These are phyloP conservation scores for Bonia amplexicaulis DNA, from an alignment of 176 grass and related monocot species.

Conservation along the genomic window DNA sequence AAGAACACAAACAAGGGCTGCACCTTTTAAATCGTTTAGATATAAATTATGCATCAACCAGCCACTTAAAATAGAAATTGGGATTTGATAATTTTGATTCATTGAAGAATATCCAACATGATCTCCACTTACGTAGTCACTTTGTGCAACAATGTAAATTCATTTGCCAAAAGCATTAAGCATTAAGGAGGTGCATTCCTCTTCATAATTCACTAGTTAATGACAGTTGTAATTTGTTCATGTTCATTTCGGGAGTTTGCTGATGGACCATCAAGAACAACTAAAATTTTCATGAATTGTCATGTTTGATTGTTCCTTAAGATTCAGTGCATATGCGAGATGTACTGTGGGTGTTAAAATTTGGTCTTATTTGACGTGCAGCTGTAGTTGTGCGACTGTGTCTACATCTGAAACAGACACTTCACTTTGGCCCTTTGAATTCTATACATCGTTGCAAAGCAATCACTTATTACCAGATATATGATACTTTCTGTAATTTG, in stretches of 20 bases:
- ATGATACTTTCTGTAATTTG: background rate
- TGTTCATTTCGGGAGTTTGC: background rate
- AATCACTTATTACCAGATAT: background rate
- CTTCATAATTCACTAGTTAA: background rate
- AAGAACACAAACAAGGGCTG: background rate
- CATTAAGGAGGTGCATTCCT: background rate
- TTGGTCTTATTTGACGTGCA: background rate
- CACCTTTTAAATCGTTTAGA: background rate
- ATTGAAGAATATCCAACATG: background rate
- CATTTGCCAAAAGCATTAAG: background rate
- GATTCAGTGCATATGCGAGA: background rate
- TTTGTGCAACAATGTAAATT: background rate
- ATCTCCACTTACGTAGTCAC: background rate
- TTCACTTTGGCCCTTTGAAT: background rate
- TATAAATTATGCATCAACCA: background rate
- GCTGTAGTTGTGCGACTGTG: background rate
- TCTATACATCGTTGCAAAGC: background rate
- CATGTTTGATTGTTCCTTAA: background rate
- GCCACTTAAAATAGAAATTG: background rate
- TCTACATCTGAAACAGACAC: background rate
- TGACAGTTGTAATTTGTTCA: constrained; percentile 3
- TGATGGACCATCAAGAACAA: constrained; percentile 25
- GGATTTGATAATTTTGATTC: background rate
- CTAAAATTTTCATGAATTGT: background rate
- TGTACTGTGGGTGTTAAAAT: background rate